Evolutionary conservation across 2,329 filamentous ascomycete genomes (phyloP), one percentile per base, ranked within the genome.

Genomic region (Leptoxyphium fumago): DNA sequence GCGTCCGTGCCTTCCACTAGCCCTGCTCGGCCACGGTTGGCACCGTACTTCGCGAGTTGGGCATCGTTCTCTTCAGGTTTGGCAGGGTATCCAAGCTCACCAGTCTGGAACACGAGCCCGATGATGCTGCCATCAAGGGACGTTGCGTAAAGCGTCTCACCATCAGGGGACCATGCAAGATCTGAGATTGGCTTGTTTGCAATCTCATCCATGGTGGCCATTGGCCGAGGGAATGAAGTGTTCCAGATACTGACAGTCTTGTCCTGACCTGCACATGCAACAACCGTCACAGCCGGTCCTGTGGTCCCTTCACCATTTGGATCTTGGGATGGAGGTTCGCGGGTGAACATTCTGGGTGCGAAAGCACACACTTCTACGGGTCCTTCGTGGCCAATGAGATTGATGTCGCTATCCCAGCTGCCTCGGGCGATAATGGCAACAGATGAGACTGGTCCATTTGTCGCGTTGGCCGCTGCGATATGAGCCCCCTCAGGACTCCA

Each of bases 401-500:
- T 95, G 66, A 96, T 96, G 57, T 98, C 87, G 50, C 86, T 87
- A 56, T 94, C 87, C 91, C 93, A 98, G 32, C 77, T 77, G 14
- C 84, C 82, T 53, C 91, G 82, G 58, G 91, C 87, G 45, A 98
- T 86, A 46, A 98, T 96, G 4, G 91, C 89, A 29, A 96, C 89
- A 0, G 89, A 94, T 66, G 86, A 95, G 18, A 98, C 91, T 1
- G 91, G 93, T 0, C 91, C 91, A 59, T 98, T 98, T 15, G 94
- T 88, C 0, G 91, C 88, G 61, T 98, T 98, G 6, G 91, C 86
- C 3, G 91, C 91, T 2, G 91, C 91, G 48, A 98, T 96, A 55
- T 96, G 89, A 56, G 89, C 88, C 7, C 91, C 91, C 61, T 98
- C 91, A 0, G 91, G 93, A 2, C 87, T 95, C 91, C 91, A 98